Base-by-base conservation (phyloP, 208 protist species). In the Leishmania arabica region DNA sequence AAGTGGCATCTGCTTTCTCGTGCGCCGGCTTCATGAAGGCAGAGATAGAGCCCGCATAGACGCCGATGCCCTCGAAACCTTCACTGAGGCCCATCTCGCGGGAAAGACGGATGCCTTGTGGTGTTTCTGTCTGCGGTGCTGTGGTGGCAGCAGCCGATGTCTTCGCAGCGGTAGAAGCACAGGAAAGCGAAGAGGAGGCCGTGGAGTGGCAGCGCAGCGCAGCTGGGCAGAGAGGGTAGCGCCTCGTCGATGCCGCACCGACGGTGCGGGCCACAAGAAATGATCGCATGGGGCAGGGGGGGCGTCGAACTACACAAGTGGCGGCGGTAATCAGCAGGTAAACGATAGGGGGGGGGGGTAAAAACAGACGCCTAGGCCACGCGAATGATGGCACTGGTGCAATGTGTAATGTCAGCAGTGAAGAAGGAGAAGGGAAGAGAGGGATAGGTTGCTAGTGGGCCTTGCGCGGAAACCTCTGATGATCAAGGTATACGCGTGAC, bases 21-120 rank as follows among this genome's bases (percentile, higher is more conserved):
- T 77, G 79, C 9, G 86, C 83, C 17, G 89, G 84, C 76, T 94
- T 95, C 84, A 95, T 79, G 53, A 97, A 97, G 45, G 88, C 94
- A 13, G 91, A 90, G 75, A 97, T 88, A n/a, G 94, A 94, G n/a
- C 94, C 94, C 45, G 85, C 92, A 80, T 97, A 97, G 21, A 89
- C 81, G 31, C 83, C 87, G 64, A 97, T 92, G 40, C 94, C 94
- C 34, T 85, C 74, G 1, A 97, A 85, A 37, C 84, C 91, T 1
- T 11, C 60, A 79, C 93, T 97, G 71, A 97, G 78, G 53, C 92
- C 92, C 8, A 89, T 91, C 58, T 95, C 89, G 21, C 70, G 49
- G 34, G 86, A 77, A 27, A 92, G 64, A 8, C 83, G 86, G 31
- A 91, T 15, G 15, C 82, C 76, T 31, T 69, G 78, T 15, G 86